Evolutionary conservation across 768 basidiomycete species (phyloP).

Genomic region (Pleurotus ostreatus): DNA sequence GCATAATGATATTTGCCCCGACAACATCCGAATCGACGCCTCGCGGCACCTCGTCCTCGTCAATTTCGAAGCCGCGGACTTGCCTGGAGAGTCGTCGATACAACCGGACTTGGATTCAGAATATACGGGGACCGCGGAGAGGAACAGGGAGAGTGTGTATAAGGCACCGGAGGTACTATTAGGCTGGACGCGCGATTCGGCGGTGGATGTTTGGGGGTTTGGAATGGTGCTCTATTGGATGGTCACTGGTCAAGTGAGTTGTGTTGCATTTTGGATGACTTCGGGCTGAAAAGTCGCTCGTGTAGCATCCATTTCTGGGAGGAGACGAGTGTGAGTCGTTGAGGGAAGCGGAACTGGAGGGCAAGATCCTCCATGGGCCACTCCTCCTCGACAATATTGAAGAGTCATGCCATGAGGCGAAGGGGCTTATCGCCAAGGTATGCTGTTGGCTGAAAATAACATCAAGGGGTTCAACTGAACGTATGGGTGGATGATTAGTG

Average conservation of each 20-base stretch:
- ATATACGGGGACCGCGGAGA: not conserved
- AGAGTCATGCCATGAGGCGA: constrained; percentile 25
- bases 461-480: not conserved
- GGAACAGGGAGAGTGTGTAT: constrained; percentile 1
- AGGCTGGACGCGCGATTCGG: constrained; percentile 48
- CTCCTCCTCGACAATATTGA: constrained; percentile 23
- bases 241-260: constrained; percentile 40
- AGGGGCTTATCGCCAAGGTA: constrained; percentile 45
- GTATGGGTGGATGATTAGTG: constrained; percentile 33
- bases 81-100: constrained; percentile 13
- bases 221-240: constrained; percentile 50
- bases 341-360: constrained; percentile 24
- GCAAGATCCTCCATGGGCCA: constrained; percentile 26
- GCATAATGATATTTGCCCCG: constrained; percentile 43
- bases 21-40: constrained; percentile 36
- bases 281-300: not conserved
- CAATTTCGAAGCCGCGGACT: constrained; percentile 36
- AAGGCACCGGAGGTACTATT: constrained; percentile 50
- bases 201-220: constrained; percentile 60
- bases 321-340: constrained; percentile 16
- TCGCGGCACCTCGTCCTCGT: constrained; percentile 44
- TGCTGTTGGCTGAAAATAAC: constrained; percentile 2
- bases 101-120: constrained; percentile 9
- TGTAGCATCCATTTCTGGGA: constrained; percentile 38
- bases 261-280: not conserved